Conservation (phyloP, 2,329 filamentous ascomycete species). For the Westerdykella ornata region DNA sequence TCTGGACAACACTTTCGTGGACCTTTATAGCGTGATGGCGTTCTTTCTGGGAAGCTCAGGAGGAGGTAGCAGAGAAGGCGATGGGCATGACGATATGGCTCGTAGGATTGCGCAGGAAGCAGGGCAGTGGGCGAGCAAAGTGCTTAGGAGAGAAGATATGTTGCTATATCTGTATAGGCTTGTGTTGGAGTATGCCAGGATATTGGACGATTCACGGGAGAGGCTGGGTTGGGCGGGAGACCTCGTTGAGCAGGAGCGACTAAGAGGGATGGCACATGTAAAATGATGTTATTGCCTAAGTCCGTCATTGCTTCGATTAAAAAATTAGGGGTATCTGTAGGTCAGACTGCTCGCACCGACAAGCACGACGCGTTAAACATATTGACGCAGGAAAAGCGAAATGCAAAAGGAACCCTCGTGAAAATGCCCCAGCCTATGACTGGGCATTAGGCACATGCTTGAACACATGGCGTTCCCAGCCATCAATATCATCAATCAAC, state of each 20-base stretch:
- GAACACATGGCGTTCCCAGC: slow-evolving; percentile 38
- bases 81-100: slow-evolving; percentile 49
- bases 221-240: slow-evolving; percentile 38
- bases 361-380: no score
- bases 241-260: slow-evolving; percentile 16
- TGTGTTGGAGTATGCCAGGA: slow-evolving; percentile 40
- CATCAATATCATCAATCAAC: slow-evolving; percentile 29
- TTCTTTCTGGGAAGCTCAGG: slow-evolving; percentile 62
- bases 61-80: not conserved
- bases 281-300: no score
- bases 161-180: slow-evolving; percentile 62
- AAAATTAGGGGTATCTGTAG: no score
- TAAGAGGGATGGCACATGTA: not conserved
- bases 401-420: no score
- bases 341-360: no score
- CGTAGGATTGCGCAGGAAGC: slow-evolving; percentile 59
- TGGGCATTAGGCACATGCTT: slow-evolving; percentile 14
- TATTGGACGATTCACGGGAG: slow-evolving; percentile 40
- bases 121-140: slow-evolving; percentile 61
- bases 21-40: slow-evolving; percentile 60
- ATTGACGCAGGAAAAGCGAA: no score
- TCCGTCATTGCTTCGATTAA: no score
- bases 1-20: slow-evolving; percentile 67
- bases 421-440: not conserved
- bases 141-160: slow-evolving; percentile 66